Base-by-base conservation (phyloP, 169 alveolate genomes). In the Theileria annulata region DNA sequence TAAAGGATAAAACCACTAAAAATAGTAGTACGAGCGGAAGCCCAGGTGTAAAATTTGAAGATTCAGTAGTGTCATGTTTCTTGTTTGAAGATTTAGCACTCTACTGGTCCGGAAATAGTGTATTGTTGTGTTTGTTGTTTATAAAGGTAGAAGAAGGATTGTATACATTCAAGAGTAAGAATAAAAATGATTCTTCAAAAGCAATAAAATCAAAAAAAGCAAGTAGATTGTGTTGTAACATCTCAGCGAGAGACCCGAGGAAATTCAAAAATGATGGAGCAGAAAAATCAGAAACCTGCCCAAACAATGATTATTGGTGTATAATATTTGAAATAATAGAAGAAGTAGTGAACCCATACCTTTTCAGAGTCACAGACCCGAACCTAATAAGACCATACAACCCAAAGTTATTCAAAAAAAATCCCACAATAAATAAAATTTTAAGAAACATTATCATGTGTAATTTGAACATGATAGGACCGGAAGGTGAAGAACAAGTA, bases 71-170 rank as follows among this genome's bases (percentile, higher is more conserved):
- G 54, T 70, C 63, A 33, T 70, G 77, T 9, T 70, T 70, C 67
- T 12, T 70, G 42, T 70, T 19, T 1, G 77, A 70, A 35, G 77
- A 70, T 30, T 19, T 70, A 19, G 77, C 54, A 28, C 66, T 70
- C 31, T 70, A 48, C 66, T 23, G 25, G 30, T 25, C 27, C 2
- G 64, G 31, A 25, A 31, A 12, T n/a, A 27, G 35, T 19, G 64
- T 49, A 0, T 30, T 35, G 48, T 9, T 70, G 62, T 70, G 77
- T 35, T 25, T 70, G 21, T 0, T 70, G 8, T 12, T 70, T 23
- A 70, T 3, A 73, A 48, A 28, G 13, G 31, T 70, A 23, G 54
- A 30, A 31, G 77, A 28, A 2, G 12, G 17, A 2, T 12, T 6
- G 0, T 70, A 70, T 59, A 21, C 31, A 23, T 70, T 70, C 25